Conservation (phyloP, 108 stramenopile genomes). For the Mayamaea pseudoterrestris region DNA sequence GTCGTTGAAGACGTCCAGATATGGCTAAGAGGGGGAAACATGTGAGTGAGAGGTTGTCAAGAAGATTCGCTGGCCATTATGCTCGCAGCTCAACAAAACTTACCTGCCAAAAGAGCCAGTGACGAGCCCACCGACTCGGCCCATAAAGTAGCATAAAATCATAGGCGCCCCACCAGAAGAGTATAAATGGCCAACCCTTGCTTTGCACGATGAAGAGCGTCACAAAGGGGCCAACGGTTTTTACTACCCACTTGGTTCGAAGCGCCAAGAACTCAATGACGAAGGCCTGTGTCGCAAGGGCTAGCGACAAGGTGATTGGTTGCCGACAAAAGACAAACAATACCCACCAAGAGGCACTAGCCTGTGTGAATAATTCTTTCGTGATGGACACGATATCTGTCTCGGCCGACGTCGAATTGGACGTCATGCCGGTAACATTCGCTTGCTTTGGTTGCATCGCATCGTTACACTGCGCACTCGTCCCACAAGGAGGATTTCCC, state of each 20-base stretch:
- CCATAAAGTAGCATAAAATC: constrained; percentile 28
- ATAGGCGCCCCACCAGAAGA: constrained; percentile 25
- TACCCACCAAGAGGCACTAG: constrained; percentile 15
- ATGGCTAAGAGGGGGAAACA: constrained; percentile 7
- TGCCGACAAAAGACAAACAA: constrained; percentile 15
- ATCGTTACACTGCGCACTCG: no score
- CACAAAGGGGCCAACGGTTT: constrained; percentile 23
- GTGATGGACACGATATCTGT: no score
- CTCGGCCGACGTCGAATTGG: no score
- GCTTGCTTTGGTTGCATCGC: no score
- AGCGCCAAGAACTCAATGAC: constrained; percentile 33
- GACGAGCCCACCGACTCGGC: constrained; percentile 16
- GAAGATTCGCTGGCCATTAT: no score
- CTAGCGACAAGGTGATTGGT: constrained; percentile 12
- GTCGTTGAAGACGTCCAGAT: constrained; percentile 26
- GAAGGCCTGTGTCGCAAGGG: constrained; percentile 9
- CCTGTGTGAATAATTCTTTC: not conserved
- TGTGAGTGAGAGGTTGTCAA: no score
- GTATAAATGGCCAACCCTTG: constrained; percentile 36
- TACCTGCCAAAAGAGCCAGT: constrained; percentile 48
- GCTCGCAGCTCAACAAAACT: no score
- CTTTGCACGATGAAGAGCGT: constrained; percentile 44
- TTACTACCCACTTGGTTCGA: constrained; percentile 9
- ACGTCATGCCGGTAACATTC: no score
- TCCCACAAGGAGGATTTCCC: constrained; percentile 14